Evolutionary conservation across 139 green algal genomes (phyloP).

Genomic region (Microglena sp.): DNA sequence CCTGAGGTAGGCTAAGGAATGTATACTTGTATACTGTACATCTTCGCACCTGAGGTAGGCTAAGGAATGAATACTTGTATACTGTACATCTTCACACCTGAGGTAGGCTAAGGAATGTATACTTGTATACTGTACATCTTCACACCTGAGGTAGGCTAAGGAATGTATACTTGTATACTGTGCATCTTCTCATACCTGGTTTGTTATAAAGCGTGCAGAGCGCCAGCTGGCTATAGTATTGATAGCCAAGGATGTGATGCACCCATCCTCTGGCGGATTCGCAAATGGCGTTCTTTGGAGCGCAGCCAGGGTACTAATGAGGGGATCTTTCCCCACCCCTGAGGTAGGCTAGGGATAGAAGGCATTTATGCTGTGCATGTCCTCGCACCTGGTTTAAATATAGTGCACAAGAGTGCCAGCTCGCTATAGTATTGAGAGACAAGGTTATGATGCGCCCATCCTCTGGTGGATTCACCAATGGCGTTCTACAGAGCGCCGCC

Average conservation of each 20-base stretch:
- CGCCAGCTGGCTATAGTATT: conserved; percentile 40
- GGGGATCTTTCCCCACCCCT: conserved; percentile 1
- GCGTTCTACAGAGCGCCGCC: conserved; percentile 29
- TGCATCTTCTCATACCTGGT: not conserved
- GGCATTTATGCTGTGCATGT: not conserved
- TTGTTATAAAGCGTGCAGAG: conserved; percentile 60
- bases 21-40: not conserved
- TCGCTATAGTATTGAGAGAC: conserved; percentile 49
- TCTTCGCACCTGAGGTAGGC: conserved; percentile 23
- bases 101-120: conserved; percentile 48
- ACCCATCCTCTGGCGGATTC: conserved; percentile 21
- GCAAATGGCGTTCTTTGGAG: conserved; percentile 59
- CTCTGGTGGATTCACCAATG: conserved; percentile 53
- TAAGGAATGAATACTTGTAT: too few species aligned
- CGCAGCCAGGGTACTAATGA: not conserved
- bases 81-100: conserved; percentile 68
- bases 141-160: too few species aligned
- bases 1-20: too few species aligned
- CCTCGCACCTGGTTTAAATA: conserved; percentile 31
- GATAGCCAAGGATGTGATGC: conserved; percentile 44
- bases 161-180: too few species aligned
- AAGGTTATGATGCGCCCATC: conserved; percentile 34
- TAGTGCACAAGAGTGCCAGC: conserved; percentile 46
- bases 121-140: too few species aligned
- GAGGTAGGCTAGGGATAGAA: too few species aligned